A percentile compares a stretch with the other conserved stretches of the same genome.
Conservation (phyloP, 371 early-diverging fungal genomes). For the Rhizopus stolonifer region DNA sequence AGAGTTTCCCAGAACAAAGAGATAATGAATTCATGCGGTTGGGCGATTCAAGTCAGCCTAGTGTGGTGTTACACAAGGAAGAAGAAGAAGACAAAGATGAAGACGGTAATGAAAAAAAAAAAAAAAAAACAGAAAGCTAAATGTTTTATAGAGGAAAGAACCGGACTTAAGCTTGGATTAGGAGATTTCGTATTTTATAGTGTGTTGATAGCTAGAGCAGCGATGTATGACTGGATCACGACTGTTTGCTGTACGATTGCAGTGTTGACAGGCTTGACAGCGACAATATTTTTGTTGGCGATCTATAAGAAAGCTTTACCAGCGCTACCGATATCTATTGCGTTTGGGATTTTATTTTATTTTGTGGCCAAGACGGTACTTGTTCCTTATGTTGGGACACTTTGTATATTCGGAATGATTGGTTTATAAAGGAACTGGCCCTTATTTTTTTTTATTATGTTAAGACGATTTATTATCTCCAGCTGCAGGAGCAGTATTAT, state of each 20-base stretch:
- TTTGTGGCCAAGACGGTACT: constrained; percentile 65
- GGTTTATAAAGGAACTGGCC: constrained; percentile 28
- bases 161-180: constrained; percentile 80
- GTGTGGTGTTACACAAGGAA: neutral
- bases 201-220: constrained; percentile 81
- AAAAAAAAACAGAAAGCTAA: neutral
- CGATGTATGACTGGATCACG: constrained; percentile 86
- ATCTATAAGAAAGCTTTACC: constrained; percentile 83
- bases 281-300: constrained; percentile 83
- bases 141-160: constrained; percentile 44
- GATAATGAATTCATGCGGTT: constrained; percentile 30
- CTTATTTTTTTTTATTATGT: neutral
- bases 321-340: constrained; percentile 85
- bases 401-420: constrained; percentile 51
- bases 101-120: constrained; percentile 25
- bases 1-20: constrained; percentile 7
- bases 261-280: constrained; percentile 78
- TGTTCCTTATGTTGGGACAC: constrained; percentile 58
- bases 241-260: constrained; percentile 79
- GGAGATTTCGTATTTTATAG: constrained; percentile 93
- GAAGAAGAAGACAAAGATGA: constrained; percentile 49
- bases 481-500: neutral
- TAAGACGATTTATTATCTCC: neutral
- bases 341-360: constrained; percentile 84
- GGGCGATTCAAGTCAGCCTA: constrained; percentile 24